Evolutionary conservation across 306 rosid species (phyloP).

Genomic region (Glycine latifolia): DNA sequence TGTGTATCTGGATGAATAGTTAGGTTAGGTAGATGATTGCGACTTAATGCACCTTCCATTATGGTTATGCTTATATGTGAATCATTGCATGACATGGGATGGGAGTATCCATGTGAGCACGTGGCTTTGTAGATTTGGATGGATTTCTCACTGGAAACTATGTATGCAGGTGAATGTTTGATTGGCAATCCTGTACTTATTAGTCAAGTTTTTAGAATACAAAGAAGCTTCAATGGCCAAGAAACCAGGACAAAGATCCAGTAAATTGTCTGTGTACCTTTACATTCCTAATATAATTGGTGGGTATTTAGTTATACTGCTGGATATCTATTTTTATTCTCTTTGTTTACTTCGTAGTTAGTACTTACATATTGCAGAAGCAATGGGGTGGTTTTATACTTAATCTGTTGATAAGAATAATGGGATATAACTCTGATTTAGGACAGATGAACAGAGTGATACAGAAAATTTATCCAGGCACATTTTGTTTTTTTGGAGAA

Average conservation of each 20-base stretch:
- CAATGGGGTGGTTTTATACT: neutral
- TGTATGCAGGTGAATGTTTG: conserved; percentile 51
- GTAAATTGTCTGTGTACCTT: conserved; percentile 80
- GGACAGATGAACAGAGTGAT: conserved; percentile 31
- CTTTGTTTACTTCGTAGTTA: conserved; percentile 7
- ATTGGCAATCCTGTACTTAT: conserved; percentile 42
- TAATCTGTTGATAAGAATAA: neutral
- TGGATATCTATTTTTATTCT: conserved; percentile 39
- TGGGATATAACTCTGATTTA: conserved; percentile 12
- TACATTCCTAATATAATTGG: conserved; percentile 93
- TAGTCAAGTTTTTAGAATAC: conserved; percentile 45
- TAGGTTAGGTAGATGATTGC: conserved; percentile 28
- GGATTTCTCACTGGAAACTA: conserved; percentile 45
- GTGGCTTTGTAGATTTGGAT: conserved; percentile 36
- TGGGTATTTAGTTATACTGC: conserved; percentile 57
- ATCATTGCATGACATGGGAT: conserved; percentile 13
- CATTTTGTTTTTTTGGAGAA: conserved; percentile 25
- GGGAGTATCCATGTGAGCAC: neutral
- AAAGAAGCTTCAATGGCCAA: conserved; percentile 74
- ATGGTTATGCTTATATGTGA: conserved; percentile 5
- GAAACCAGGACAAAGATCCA: conserved; percentile 60
- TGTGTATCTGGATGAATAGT: neutral
- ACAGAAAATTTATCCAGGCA: neutral
- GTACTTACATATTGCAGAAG: conserved; percentile 23
- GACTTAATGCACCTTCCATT: conserved; percentile 14